A percentile compares a stretch with the other conserved stretches of the same genome.
Conservation (phyloP, 1,284 basidiomycete species). For the Bjerkandera adusta region DNA sequence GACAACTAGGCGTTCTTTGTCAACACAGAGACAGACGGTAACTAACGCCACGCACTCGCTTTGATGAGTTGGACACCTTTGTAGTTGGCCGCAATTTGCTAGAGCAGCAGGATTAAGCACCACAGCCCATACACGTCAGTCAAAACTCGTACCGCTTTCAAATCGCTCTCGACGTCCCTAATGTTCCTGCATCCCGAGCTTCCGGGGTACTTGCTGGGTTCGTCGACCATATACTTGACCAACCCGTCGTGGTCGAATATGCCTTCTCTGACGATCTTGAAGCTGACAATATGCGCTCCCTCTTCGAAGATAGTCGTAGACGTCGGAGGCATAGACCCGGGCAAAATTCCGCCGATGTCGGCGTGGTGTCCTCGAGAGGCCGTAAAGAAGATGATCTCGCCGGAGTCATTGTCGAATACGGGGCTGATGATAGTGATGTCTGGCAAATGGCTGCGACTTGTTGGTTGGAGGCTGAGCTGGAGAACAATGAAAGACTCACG, state of each 20-base stretch:
- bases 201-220: slow-evolving; percentile 82
- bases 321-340: slow-evolving; percentile 93
- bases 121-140: no score
- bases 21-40: not conserved
- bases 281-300: slow-evolving; percentile 88
- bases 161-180: slow-evolving; percentile 86
- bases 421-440: slow-evolving; percentile 92
- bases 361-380: slow-evolving; percentile 90
- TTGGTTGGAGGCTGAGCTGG: slow-evolving; percentile 1
- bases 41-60: slow-evolving; percentile 44
- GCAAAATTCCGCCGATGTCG: slow-evolving; percentile 74
- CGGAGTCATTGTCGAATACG: slow-evolving; percentile 65
- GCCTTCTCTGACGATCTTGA: slow-evolving; percentile 90
- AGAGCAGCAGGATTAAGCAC: not conserved
- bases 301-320: slow-evolving; percentile 91
- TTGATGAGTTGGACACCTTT: slow-evolving; percentile 87
- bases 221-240: slow-evolving; percentile 80
- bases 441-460: slow-evolving; percentile 61
- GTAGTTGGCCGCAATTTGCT: slow-evolving; percentile 96
- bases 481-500: slow-evolving; percentile 43
- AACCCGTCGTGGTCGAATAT: slow-evolving; percentile 79
- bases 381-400: slow-evolving; percentile 89
- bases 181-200: slow-evolving; percentile 84
- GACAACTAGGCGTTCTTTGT: slow-evolving; percentile 54
- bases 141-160: slow-evolving; percentile 71